These are phyloP conservation scores for Pelagophyceae sp. DNA, from an alignment of 352 stramenopile genomes.

Conservation along the genomic window DNA sequence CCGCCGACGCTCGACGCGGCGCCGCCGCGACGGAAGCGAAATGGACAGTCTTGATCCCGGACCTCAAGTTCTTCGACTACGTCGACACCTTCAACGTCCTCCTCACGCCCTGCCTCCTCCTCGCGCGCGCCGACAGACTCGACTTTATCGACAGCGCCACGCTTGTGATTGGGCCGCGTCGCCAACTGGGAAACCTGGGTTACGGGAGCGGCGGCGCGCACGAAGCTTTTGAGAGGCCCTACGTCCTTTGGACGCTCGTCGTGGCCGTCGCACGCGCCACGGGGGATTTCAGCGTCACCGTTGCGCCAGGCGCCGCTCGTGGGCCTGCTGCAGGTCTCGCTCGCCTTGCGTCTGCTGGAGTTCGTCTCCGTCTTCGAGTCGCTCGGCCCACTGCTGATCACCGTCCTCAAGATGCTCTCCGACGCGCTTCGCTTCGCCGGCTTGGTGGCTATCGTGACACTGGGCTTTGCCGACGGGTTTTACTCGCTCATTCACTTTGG, in stretches of 20 bases:
- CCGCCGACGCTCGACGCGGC: background rate
- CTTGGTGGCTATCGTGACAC: background rate
- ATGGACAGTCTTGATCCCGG: background rate
- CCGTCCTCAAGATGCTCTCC: background rate
- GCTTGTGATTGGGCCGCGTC: too few relatives aligned
- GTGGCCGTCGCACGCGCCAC: background rate
- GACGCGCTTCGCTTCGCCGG: background rate
- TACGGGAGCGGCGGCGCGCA: too few relatives aligned
- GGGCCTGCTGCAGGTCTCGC: background rate
- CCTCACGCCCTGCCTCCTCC: background rate
- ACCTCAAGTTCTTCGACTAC: slow-evolving; percentile 1
- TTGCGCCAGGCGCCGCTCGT: background rate
- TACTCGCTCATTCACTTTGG: slow-evolving; percentile 7
- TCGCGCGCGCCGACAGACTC: background rate
- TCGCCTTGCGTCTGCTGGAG: background rate
- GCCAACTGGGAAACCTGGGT: too few relatives aligned
- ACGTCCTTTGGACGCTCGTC: background rate
- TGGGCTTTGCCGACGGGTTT: background rate
- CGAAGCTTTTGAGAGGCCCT: too few relatives aligned
- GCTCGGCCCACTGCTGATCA: background rate
- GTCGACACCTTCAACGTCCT: background rate
- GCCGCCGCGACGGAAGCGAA: background rate
- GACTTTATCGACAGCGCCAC: background rate
- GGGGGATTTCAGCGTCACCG: too few relatives aligned
- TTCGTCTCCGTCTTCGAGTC: background rate